A percentile compares a stretch with the other conserved stretches of the same genome.
Conservation (phyloP, 78 protist genomes). For the Pigoraptor vietnamica region DNA sequence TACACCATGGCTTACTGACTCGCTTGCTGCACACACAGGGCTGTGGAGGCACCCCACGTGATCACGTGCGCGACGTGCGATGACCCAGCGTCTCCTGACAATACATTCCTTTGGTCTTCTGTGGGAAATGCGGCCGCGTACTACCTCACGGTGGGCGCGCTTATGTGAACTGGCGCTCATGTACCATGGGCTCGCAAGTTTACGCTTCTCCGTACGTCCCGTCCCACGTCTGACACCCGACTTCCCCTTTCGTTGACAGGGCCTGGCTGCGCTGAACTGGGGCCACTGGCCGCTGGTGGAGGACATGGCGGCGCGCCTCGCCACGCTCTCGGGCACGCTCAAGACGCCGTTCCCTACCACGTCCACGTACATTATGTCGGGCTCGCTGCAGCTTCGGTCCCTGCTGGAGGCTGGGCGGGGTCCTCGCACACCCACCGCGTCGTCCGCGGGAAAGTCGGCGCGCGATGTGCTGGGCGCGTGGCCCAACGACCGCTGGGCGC, state of each 20-base stretch:
- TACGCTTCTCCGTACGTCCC: too few relatives aligned
- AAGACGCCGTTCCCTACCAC: not conserved
- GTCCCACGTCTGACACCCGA: too few relatives aligned
- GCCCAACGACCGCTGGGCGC: too few relatives aligned
- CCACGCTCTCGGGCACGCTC: not conserved
- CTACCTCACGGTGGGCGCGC: not conserved
- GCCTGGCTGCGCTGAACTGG: not conserved
- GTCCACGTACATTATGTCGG: not conserved
- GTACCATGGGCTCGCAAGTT: too few relatives aligned
- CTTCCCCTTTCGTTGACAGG: too few relatives aligned
- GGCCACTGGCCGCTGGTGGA: not conserved
- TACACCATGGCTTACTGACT: too few relatives aligned
- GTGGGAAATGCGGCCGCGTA: not conserved
- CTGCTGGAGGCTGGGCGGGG: not conserved
- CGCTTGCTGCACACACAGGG: not conserved
- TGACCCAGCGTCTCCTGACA: not conserved
- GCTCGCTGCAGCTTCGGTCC: not conserved
- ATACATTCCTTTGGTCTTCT: not conserved
- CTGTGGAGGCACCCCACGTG: not conserved
- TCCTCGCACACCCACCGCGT: not conserved
- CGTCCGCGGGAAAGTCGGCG: not conserved
- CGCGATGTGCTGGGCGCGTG: too few relatives aligned
- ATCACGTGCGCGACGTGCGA: not conserved
- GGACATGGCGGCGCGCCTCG: not conserved
- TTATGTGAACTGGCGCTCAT: not conserved